Base-by-base conservation (phyloP, 352 stramenopile genomes). In the Thalassiosira sp. region DNA sequence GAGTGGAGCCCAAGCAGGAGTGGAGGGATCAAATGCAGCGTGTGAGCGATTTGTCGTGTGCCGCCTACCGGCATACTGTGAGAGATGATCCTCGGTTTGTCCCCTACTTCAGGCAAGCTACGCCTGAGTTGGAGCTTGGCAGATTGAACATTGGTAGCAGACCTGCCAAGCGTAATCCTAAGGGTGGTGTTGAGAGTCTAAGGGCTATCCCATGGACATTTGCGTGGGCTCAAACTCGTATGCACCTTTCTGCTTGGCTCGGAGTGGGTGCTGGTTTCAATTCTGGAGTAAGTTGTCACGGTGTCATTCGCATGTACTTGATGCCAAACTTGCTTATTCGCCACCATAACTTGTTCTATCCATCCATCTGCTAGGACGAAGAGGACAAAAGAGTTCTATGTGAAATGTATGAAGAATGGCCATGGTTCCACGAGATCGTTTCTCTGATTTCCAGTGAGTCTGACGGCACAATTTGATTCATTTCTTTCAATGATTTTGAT, bases 121-220 rank as follows among this genome's bases (percentile, higher is more conserved):
- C 93, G 20, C 93, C 93, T 6, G 93, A 95, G 69, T 64, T 94
- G 7, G 91, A 95, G 70, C 84, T 96, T 3, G 80, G 84, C 10
- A 84, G 58, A 37, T 80, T 95, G 24, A 95, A 95, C 69, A 93
- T 96, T 68, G 93, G 93, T 7, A 95, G 88, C 60, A 80, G 93
- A 28, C 93, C 93, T 15, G 77, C 90, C 0, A 96, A 96, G 73
- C 81, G 93, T 28, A 94, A 94, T 71, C 90, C 91, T 0, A 93
- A 90, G 74, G 93, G 93, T 16, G 91, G 91, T 53, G 91, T 96
- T 35, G 93, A 96, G 66, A 91, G 81, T 72, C 83, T 96, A 2
- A 75, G 92, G 49, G 92, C 92, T 3, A 96, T 96, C 48, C 93
- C 93, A 51, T 96, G 93, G 93, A 94, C 93, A 5, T 95, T 96